These are phyloP conservation scores for Jaltomata sinuosa DNA, from an alignment of 257 asterid species.

Conservation along the genomic window DNA sequence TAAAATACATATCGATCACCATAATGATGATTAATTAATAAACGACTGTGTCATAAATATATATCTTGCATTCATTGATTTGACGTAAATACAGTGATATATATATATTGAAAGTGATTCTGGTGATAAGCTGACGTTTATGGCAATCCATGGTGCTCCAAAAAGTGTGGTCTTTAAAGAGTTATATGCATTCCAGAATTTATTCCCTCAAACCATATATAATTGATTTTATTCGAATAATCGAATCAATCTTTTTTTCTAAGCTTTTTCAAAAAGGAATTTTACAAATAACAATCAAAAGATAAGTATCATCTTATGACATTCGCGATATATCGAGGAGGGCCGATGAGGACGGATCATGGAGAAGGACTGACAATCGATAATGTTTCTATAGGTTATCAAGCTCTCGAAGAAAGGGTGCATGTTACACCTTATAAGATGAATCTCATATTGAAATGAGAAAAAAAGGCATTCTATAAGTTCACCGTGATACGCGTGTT, in stretches of 20 bases:
- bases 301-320: neutral
- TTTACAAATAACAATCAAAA: neutral
- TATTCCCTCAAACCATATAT: neutral
- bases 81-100: neutral
- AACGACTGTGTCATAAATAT: neutral
- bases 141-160: neutral
- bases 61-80: too few relatives aligned
- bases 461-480: neutral
- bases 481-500: neutral
- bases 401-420: neutral
- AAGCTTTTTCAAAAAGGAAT: neutral
- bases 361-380: neutral
- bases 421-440: neutral
- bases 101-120: neutral
- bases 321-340: rapidly evolving
- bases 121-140: neutral
- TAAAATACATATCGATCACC: neutral
- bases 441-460: neutral
- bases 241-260: neutral
- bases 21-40: neutral
- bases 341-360: neutral
- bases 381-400: rapidly evolving
- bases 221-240: neutral
- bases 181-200: neutral
- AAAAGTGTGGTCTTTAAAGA: neutral